Base-by-base conservation (phyloP, 768 basidiomycete genomes). In the Imleria badia region DNA sequence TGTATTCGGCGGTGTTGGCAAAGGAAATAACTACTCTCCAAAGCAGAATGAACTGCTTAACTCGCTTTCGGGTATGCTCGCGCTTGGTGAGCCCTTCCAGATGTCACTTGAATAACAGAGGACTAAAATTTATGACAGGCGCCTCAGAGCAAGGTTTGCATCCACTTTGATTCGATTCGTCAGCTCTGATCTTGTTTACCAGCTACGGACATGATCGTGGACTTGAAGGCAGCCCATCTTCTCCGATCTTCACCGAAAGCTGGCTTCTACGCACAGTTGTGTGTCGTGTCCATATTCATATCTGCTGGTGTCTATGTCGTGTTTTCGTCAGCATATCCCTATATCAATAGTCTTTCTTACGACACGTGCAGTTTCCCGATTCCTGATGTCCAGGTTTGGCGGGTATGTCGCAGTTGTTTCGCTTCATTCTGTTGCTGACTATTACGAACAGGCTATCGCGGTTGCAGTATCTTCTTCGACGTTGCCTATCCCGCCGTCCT, bases 341-440 rank as follows among this genome's bases (percentile, higher is more conserved):
- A 51, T 20, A 34, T 33, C 31, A 34, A 53, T 22, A 53, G n/a
- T 17, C 31, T 34, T 14, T 41, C 38, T 9, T 53, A 53, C 15
- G 31, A 53, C 1, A 40, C 31, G 15, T 53, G 51, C 31, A 52
- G 50, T 34, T 53, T 54, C 51, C 52, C 38, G 23, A 53, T 53
- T 26, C 39, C 38, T 31, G 52, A 53, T 19, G 50, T 33, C 14
- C 38, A 54, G 26, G 51, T 51, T 14, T 41, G 38, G 52, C 38
- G 39, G 9, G 51, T 38, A 53, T 31, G 51, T n/a, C 29, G 3
- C 15, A 30, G 3, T 10, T 30, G 34, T 30, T 22, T 9, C 12
- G 12, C 5, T 38, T 22, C 14, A 19, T 22, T 8, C 8, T 46
- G 20, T 45, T 50, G 10, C 17, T 22, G 17, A 45, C 17, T 26